These are phyloP conservation scores for Orbilia quercus DNA, from an alignment of 2,329 filamentous ascomycete genomes.

Conservation along the genomic window DNA sequence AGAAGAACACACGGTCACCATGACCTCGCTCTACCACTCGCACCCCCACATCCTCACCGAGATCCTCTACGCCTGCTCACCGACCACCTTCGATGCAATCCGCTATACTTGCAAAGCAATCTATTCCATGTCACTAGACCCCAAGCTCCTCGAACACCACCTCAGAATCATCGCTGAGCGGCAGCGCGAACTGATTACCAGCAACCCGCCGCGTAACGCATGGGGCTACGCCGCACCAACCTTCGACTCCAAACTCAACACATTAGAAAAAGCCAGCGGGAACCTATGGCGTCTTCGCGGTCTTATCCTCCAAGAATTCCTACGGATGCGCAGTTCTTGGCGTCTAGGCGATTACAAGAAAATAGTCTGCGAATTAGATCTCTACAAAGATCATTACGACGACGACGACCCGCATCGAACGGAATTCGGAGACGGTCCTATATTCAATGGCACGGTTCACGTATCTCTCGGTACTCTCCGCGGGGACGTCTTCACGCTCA, in stretches of 20 bases:
- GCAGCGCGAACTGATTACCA: conserved; percentile 14
- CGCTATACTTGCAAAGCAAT: conserved; percentile 49
- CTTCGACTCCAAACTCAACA: conserved; percentile 35
- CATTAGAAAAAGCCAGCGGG: conserved; percentile 11
- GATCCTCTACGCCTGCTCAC: conserved; percentile 38
- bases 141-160: conserved; percentile 33
- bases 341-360: conserved; percentile 40
- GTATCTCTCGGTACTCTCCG: conserved; percentile 30
- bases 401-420: neutral
- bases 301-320: conserved; percentile 27
- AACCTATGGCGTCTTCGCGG: conserved; percentile 42
- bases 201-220: neutral
- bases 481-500: conserved; percentile 23
- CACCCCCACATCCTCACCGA: conserved; percentile 41
- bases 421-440: neutral
- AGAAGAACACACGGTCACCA: neutral
- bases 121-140: conserved; percentile 52
- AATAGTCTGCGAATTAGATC: conserved; percentile 21
- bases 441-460: conserved; percentile 32
- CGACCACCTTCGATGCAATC: conserved; percentile 48
- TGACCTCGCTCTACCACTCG: conserved; percentile 19
- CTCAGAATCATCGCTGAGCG: conserved; percentile 30
- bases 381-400: neutral
- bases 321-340: conserved; percentile 48
- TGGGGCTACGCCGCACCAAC: neutral